Base-by-base conservation (phyloP, 2,329 filamentous ascomycete genomes). In the Stenocarpella maydis region DNA sequence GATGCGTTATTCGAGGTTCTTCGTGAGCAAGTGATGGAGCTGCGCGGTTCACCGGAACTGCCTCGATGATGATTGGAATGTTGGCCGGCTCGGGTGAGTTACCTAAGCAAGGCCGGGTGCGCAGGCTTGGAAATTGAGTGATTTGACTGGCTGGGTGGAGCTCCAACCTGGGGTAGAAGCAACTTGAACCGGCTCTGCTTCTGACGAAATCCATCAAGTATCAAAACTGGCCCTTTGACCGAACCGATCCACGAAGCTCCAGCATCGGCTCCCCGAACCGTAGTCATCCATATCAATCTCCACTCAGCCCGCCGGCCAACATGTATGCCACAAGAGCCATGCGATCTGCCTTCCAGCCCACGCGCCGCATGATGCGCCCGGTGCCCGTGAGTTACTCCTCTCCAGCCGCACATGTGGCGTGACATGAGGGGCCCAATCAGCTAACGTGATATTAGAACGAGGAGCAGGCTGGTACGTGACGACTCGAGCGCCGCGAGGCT, bases 281-380 rank as follows among this genome's bases (percentile, higher is more conserved):
- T 54, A 43, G 61, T 53, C 21, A 63, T 60, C 54, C 37, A 47
- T 43, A 50, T 31, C 74, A 71, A 77, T 77, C 77, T 76, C 77
- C 76, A 73, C 76, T 78, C 75, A 71, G 64, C 67, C 66, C 43
- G 58, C 60, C 67, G 70, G 68, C 69, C 84, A 87, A 81, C 71
- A 92, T 92, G 90, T 88, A 86, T 80, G 83, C 90, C 78, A 89
- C 91, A 77, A 85, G 86, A 76, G 83, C 87, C 78, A 82, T 93
- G 78, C 86, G 87, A 78, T 90, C 91, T 9, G 65, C 65, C 87
- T 87, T 90, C 80, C 88, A 85, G 81, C 88, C 88, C 74, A 89
- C 89, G 74, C 82, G 82, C 80, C 87, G 88, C 82, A 86, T 90
- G 87, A 87, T 91, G 86, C 84, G 85, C 80, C 89, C 92, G 75